Evolutionary conservation across 768 basidiomycete genomes (phyloP).

Genomic region (Tricholoma hemisulphureum): DNA sequence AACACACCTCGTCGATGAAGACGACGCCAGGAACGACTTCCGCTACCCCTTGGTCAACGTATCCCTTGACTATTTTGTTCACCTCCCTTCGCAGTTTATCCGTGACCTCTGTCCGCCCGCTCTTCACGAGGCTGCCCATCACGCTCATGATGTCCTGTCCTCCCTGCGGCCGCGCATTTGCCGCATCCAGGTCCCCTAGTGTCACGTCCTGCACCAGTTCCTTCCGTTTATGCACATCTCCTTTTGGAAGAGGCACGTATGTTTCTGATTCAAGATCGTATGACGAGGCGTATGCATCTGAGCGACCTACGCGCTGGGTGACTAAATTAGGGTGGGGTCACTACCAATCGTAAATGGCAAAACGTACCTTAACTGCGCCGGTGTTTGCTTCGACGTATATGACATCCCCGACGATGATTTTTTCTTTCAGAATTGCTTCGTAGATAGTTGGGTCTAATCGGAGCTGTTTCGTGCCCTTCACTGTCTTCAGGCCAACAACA

Average conservation of each 20-base stretch:
- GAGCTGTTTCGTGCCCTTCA: constrained; percentile 89
- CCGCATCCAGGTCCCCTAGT: constrained; percentile 91
- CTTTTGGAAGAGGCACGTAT: constrained; percentile 85
- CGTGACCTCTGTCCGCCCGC: constrained; percentile 92
- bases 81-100: constrained; percentile 95
- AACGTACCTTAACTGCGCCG: constrained; percentile 88
- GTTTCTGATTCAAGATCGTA: constrained; percentile 98
- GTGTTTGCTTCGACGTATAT: constrained; percentile 93
- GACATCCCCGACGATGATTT: constrained; percentile 94
- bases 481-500: constrained; percentile 92
- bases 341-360: background rate
- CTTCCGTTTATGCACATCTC: constrained; percentile 25
- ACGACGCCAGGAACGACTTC: constrained; percentile 97
- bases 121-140: constrained; percentile 90
- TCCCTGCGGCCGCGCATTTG: constrained; percentile 93
- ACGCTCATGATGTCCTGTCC: constrained; percentile 99
- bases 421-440: constrained; percentile 96
- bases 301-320: constrained; percentile 85
- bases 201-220: constrained; percentile 27
- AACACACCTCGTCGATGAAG: constrained; percentile 93
- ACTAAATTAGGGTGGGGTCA: constrained; percentile 4
- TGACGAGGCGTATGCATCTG: constrained; percentile 95
- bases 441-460: constrained; percentile 94
- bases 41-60: constrained; percentile 97
- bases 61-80: constrained; percentile 95